These are phyloP conservation scores for Sphaerobolus stellatus DNA, from an alignment of 1,284 basidiomycete genomes.

Conservation along the genomic window DNA sequence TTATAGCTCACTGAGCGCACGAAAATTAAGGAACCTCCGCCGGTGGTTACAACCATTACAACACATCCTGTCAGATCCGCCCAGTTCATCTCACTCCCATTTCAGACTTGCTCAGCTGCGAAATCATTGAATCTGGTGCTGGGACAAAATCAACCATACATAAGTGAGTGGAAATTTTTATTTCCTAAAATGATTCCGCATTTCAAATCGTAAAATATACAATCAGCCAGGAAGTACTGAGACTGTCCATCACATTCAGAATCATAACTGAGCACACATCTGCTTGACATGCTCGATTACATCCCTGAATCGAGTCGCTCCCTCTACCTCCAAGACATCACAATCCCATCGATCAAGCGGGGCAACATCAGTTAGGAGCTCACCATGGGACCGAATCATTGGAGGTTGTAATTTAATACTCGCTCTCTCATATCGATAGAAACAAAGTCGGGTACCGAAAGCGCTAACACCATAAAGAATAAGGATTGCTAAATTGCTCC, in stretches of 20 bases:
- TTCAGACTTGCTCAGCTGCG: too few species aligned
- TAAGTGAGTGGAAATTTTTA: too few species aligned
- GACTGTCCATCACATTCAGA: neutral
- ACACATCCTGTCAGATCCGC: too few species aligned
- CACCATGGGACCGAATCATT: neutral
- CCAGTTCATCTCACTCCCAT: too few species aligned
- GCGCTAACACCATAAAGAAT: neutral
- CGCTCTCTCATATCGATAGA: neutral
- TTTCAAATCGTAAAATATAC: too few species aligned
- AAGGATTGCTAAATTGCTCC: neutral
- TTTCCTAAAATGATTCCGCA: too few species aligned
- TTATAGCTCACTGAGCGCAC: too few species aligned
- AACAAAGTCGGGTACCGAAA: neutral
- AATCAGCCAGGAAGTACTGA: too few species aligned
- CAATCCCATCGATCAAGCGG: conserved; percentile 6
- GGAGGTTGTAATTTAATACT: neutral
- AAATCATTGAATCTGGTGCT: too few species aligned
- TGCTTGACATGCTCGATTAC: neutral
- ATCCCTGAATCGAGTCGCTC: neutral
- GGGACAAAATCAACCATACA: too few species aligned
- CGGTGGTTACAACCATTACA: too few species aligned
- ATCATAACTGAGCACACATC: conserved; percentile 1
- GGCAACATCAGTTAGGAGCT: conserved; percentile 1
- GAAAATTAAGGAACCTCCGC: too few species aligned
- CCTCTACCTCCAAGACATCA: conserved; percentile 4